Conservation (phyloP, 2,329 filamentous ascomycete species). For the Pseudovirgaria hyperparasitica region DNA sequence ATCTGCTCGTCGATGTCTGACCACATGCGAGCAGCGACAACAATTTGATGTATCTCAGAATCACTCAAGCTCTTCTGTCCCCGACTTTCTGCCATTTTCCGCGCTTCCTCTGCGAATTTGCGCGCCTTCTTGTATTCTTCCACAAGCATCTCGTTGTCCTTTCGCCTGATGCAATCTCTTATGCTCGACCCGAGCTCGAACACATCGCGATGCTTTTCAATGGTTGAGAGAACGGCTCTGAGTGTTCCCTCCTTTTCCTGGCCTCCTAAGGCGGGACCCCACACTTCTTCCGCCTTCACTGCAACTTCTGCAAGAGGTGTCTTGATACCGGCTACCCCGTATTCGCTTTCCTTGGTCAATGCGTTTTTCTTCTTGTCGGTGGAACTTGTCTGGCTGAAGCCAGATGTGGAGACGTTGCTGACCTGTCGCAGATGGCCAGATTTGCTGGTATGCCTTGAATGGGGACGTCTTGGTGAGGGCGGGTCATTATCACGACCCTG, state of each 20-base stretch:
- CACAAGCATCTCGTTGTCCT: conserved; percentile 77
- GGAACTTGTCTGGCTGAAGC: too few relatives aligned
- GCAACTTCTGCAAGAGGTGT: conserved; percentile 77
- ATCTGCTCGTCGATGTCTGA: conserved; percentile 82
- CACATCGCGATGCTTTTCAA: conserved; percentile 69
- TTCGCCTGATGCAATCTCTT: conserved; percentile 74
- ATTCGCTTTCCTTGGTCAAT: conserved; percentile 67
- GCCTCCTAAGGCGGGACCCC: conserved; percentile 86
- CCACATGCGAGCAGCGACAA: conserved; percentile 91
- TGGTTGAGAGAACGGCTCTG: conserved; percentile 59
- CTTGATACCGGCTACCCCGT: conserved; percentile 50
- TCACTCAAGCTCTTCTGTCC: conserved; percentile 53
- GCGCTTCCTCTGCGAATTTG: conserved; percentile 67
- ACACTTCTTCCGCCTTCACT: conserved; percentile 91
- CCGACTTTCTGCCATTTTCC: conserved; percentile 49
- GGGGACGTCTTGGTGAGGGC: conserved; percentile 27
- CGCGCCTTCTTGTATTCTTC: conserved; percentile 80
- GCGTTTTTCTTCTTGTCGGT: conserved; percentile 72
- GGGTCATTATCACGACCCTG: conserved; percentile 46
- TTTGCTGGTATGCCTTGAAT: conserved; percentile 57
- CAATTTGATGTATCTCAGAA: conserved; percentile 68
- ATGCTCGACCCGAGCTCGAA: conserved; percentile 70
- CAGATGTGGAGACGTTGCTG: conserved; percentile 22
- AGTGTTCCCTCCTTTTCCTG: conserved; percentile 82
- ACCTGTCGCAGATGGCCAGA: conserved; percentile 26